Percentiles rank a stretch among this genome's conserved stretches.
Conservation (phyloP, 1,139 yeast species). For the Geotrichum australiense region DNA sequence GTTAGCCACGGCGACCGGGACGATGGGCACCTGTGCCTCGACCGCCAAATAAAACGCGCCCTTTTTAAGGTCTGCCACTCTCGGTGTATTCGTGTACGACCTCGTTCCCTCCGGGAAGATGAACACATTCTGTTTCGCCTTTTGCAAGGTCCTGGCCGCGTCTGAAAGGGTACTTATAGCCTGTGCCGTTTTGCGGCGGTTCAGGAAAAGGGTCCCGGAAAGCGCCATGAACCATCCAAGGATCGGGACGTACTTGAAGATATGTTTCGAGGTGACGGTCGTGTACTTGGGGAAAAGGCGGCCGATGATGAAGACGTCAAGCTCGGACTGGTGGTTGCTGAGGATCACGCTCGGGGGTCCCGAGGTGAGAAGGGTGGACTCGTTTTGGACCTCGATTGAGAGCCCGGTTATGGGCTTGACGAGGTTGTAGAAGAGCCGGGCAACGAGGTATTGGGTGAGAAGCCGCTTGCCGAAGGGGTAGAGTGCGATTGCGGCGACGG, state of each 20-base stretch:
- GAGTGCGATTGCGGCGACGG: constrained; percentile 12
- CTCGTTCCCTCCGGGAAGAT: constrained; percentile 94
- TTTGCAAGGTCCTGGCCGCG: constrained; percentile 58
- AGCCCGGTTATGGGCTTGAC: constrained; percentile 8
- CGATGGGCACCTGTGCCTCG: constrained; percentile 81
- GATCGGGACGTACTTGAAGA: constrained; percentile 79
- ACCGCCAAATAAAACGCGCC: constrained; percentile 98
- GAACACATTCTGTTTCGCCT: constrained; percentile 58
- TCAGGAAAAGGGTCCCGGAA: constrained; percentile 86
- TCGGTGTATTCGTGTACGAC: constrained; percentile 61
- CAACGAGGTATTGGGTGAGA: constrained; percentile 16
- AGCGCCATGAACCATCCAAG: constrained; percentile 95
- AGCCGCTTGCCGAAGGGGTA: constrained; percentile 12
- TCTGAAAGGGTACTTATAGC: constrained; percentile 66
- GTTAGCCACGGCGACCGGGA: constrained; percentile 83
- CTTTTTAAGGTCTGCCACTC: constrained; percentile 80
- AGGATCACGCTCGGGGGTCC: constrained; percentile 7
- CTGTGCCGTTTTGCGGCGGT: constrained; percentile 69
- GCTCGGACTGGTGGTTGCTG: constrained; percentile 73
- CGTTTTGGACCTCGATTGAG: constrained; percentile 10
- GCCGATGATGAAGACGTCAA: constrained; percentile 77
- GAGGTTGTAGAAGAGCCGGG: constrained; percentile 12
- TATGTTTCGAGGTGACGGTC: constrained; percentile 87
- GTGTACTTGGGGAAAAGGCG: constrained; percentile 79
- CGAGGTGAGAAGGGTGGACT: not conserved